These are phyloP conservation scores for Artemisia argyi DNA, from an alignment of 129 eudicot genomes.

Conservation along the genomic window DNA sequence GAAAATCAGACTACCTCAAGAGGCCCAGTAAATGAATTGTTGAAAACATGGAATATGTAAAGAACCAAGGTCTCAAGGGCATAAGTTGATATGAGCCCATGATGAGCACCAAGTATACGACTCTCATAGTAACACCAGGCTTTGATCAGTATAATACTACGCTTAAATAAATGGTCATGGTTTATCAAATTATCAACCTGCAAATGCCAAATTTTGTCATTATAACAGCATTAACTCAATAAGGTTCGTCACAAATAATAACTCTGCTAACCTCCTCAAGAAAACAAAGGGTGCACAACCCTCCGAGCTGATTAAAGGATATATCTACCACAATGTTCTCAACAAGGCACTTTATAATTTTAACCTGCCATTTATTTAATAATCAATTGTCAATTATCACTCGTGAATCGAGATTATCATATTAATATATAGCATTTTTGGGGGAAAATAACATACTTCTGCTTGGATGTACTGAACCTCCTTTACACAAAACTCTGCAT, in stretches of 20 bases:
- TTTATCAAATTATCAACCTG: slow-evolving; percentile 19
- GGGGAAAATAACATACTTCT: slow-evolving; percentile 8
- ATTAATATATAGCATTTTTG: background rate
- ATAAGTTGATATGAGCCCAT: slow-evolving; percentile 84
- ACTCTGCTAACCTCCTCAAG: slow-evolving; percentile 10
- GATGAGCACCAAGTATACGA: slow-evolving; percentile 42
- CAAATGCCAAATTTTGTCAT: background rate
- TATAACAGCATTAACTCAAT: background rate
- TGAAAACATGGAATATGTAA: slow-evolving; percentile 76
- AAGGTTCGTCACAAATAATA: background rate
- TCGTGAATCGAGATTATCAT: background rate
- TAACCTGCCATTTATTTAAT: background rate
- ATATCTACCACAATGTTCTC: slow-evolving; percentile 21
- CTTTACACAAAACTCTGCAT: slow-evolving; percentile 14
- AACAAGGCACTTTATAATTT: slow-evolving; percentile 17
- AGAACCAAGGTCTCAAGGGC: slow-evolving; percentile 84
- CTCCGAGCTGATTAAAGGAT: slow-evolving; percentile 19
- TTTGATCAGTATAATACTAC: slow-evolving; percentile 17
- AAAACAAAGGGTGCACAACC: slow-evolving; percentile 17
- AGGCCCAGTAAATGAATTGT: slow-evolving; percentile 74
- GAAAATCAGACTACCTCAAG: slow-evolving; percentile 49
- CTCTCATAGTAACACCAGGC: slow-evolving; percentile 20
- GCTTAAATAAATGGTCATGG: slow-evolving; percentile 11
- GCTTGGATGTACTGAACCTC: slow-evolving; percentile 20
- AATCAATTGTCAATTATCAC: background rate